Percentiles rank a stretch among this genome's conserved stretches.
These are phyloP conservation scores for Gamarada debralockiae DNA, from an alignment of 495 filamentous ascomycete species.

Conservation along the genomic window DNA sequence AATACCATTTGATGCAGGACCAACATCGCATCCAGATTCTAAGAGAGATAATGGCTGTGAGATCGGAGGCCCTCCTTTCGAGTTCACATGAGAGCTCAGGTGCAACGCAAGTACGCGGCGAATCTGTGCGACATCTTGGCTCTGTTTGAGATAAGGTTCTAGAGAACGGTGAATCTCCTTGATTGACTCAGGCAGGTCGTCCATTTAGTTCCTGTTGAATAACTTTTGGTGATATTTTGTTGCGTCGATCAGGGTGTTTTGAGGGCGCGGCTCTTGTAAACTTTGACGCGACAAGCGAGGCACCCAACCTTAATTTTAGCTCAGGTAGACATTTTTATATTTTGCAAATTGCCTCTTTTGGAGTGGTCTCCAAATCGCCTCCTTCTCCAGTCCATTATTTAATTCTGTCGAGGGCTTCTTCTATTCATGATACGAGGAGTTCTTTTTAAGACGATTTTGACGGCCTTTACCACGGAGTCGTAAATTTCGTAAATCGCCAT, in stretches of 20 bases:
- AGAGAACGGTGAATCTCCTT: conserved; percentile 12
- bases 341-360: too few relatives aligned
- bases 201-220: conserved; percentile 5
- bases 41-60: conserved; percentile 28
- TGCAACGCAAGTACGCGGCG: conserved; percentile 37
- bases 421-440: too few relatives aligned
- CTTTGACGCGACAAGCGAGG: too few relatives aligned
- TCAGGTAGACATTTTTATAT: too few relatives aligned
- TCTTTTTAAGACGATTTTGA: too few relatives aligned
- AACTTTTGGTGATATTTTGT: neutral
- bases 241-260: too few relatives aligned
- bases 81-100: conserved; percentile 30
- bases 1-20: conserved; percentile 24
- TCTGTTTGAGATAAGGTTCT: conserved; percentile 33
- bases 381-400: neutral
- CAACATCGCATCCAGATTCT: conserved; percentile 26
- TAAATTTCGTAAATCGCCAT: neutral
- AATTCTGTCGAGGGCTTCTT: neutral
- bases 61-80: conserved; percentile 12
- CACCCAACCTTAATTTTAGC: too few relatives aligned
- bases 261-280: too few relatives aligned
- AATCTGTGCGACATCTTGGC: conserved; percentile 40
- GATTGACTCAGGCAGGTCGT: conserved; percentile 9
- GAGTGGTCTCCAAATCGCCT: neutral
- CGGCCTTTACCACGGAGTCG: neutral